Percentiles rank a stretch among this genome's conserved stretches.
Evolutionary conservation across 768 basidiomycete genomes (phyloP).

Genomic region (Epithele typhae): DNA sequence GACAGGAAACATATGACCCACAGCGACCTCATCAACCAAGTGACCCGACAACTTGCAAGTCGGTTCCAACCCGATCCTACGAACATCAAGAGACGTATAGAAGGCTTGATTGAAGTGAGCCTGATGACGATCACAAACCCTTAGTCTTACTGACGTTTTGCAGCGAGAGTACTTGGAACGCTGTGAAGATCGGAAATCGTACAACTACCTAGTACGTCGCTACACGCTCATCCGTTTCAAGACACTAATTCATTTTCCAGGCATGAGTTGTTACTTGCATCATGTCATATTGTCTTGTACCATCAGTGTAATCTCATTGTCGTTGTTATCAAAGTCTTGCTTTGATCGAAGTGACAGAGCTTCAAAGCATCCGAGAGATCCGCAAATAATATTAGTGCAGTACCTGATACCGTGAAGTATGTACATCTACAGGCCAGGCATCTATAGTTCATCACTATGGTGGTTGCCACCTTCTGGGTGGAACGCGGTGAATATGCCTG

Average conservation of each 20-base stretch:
- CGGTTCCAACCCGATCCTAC: constrained; percentile 86
- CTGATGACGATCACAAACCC: background rate
- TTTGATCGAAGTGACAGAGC: background rate
- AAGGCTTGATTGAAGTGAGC: constrained; percentile 86
- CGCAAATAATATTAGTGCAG: constrained; percentile 11
- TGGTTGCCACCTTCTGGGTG: constrained; percentile 24
- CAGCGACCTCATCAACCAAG: constrained; percentile 86
- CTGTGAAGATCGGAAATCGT: constrained; percentile 82
- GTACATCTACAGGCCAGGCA: constrained; percentile 5
- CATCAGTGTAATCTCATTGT: constrained; percentile 3
- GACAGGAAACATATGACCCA: constrained; percentile 86
- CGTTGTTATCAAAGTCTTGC: background rate
- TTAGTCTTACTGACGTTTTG: background rate
- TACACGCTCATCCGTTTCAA: background rate
- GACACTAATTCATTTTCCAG: background rate
- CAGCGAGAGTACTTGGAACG: constrained; percentile 95
- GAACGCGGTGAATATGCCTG: constrained; percentile 58
- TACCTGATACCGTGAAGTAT: background rate
- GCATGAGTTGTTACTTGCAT: constrained; percentile 8
- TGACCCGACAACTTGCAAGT: constrained; percentile 76
- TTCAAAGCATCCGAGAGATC: background rate
- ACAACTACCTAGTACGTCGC: constrained; percentile 64
- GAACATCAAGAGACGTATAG: constrained; percentile 90
- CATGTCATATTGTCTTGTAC: constrained; percentile 6
- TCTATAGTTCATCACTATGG: constrained; percentile 39